Percentiles rank a stretch among this genome's conserved stretches.
These are phyloP conservation scores for Trypanosoma cruzi DNA, from an alignment of 208 protist species.

Conservation along the genomic window DNA sequence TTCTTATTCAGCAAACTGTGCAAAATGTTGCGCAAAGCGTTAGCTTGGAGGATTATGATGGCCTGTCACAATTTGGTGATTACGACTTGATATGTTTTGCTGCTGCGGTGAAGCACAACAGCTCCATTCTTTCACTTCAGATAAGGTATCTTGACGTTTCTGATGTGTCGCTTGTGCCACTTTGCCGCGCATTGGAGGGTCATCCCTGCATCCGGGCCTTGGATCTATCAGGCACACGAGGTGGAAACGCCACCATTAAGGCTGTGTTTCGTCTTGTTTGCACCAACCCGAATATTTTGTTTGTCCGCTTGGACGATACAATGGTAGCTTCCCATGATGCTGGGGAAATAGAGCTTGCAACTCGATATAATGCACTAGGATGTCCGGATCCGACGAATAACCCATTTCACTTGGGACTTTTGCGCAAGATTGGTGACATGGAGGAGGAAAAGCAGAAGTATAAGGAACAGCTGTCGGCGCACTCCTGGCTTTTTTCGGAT, in stretches of 20 bases:
- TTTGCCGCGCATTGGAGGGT: slow-evolving; percentile 59
- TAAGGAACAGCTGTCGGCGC: slow-evolving; percentile 54
- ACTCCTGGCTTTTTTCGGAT: slow-evolving; percentile 55
- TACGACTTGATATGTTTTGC: slow-evolving; percentile 77
- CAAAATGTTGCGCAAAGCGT: slow-evolving; percentile 81
- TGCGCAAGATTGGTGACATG: slow-evolving; percentile 72
- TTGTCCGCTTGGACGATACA: slow-evolving; percentile 68
- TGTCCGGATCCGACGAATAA: slow-evolving; percentile 79
- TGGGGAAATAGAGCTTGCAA: slow-evolving; percentile 62
- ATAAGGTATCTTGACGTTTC: slow-evolving; percentile 81
- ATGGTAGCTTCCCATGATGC: slow-evolving; percentile 50
- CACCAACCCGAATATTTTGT: slow-evolving; percentile 78
- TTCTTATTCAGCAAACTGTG: slow-evolving; percentile 78
- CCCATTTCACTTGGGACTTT: slow-evolving; percentile 75
- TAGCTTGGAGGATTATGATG: slow-evolving; percentile 68
- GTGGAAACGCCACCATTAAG: slow-evolving; percentile 54
- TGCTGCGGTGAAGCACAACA: slow-evolving; percentile 78
- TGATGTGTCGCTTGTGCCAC: slow-evolving; percentile 72
- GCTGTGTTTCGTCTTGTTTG: slow-evolving; percentile 72
- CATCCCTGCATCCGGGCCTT: slow-evolving; percentile 66
- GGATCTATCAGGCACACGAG: slow-evolving; percentile 74
- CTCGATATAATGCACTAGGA: slow-evolving; percentile 62
- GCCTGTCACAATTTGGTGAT: slow-evolving; percentile 60
- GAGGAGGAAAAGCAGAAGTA: slow-evolving; percentile 73
- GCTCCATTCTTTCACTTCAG: slow-evolving; percentile 79